Evolutionary conservation across 257 asterid genomes (phyloP).

Genomic region (Capsicum rhomboideum): DNA sequence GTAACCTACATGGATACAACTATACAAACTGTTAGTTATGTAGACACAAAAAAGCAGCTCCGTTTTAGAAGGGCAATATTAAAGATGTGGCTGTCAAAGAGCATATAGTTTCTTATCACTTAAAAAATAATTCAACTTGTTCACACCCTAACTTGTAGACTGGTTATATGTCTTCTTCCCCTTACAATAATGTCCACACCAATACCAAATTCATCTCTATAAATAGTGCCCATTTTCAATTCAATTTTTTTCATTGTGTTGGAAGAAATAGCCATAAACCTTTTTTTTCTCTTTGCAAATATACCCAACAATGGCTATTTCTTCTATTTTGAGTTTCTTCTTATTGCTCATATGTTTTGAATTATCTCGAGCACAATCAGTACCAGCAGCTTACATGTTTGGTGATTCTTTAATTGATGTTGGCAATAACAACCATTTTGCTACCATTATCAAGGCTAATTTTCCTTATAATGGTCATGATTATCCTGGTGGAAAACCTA

Average conservation of each 20-base stretch:
- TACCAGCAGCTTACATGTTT: conserved; percentile 52
- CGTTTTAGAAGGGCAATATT: not conserved
- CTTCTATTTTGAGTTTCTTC: not conserved
- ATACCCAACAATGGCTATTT: not conserved
- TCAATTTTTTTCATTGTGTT: not conserved
- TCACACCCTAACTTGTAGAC: not conserved
- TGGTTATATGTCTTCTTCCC: too few relatives aligned
- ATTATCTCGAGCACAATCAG: conserved; percentile 29
- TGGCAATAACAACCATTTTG: conserved; percentile 59
- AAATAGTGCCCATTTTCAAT: not conserved
- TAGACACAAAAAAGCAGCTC: not conserved
- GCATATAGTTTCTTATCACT: not conserved
- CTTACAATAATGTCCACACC: not conserved
- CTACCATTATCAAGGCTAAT: conserved; percentile 47
- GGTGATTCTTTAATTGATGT: conserved; percentile 84
- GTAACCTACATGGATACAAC: too few relatives aligned
- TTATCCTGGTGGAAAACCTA: conserved; percentile 37
- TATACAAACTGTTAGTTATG: too few relatives aligned
- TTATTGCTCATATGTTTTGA: not conserved
- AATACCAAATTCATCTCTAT: not conserved
- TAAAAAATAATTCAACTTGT: not conserved
- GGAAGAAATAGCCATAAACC: not conserved
- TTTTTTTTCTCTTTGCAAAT: not conserved
- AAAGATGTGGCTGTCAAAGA: not conserved
- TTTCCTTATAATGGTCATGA: conserved; percentile 65